phyloP scores from a whole-genome alignment of 1,284 basidiomycete species.

The Butyriboletus appendiculatus region DNA sequence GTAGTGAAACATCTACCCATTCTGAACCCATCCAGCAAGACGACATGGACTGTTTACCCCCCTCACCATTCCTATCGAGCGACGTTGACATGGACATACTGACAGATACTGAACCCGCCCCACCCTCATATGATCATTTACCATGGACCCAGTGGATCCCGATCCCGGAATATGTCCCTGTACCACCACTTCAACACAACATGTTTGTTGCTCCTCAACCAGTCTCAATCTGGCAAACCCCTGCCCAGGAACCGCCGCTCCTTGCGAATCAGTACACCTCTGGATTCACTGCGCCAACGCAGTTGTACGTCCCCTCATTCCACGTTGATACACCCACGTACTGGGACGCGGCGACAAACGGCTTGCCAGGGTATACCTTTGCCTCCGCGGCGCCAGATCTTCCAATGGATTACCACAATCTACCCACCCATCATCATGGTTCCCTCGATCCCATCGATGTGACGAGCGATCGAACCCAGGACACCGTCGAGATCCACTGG shows the following conservation, averaged over 20 bases:
- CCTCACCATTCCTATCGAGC: slow-evolving; percentile 1
- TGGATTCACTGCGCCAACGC: neutral
- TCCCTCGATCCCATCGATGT: neutral
- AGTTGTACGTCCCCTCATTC: neutral
- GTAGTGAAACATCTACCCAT: neutral
- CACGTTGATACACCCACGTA: neutral
- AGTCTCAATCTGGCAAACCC: neutral
- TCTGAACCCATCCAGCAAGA: slow-evolving; percentile 4
- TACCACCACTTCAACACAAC: neutral
- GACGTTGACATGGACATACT: slow-evolving; percentile 18
- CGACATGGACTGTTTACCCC: slow-evolving; percentile 19
- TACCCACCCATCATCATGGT: neutral
- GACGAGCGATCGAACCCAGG: neutral
- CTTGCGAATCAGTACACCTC: neutral
- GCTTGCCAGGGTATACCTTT: neutral
- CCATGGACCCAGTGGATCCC: slow-evolving; percentile 5
- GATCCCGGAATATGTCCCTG: neutral
- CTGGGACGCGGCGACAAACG: neutral
- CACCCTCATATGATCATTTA: neutral
- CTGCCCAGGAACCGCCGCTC: slow-evolving; percentile 1
- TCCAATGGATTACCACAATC: neutral
- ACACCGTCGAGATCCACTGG: neutral
- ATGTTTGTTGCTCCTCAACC: neutral
- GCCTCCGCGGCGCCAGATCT: neutral
- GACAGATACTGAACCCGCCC: neutral